These are phyloP conservation scores for Bipolaris gigantea DNA, from an alignment of 2,329 filamentous ascomycete genomes.

Conservation along the genomic window DNA sequence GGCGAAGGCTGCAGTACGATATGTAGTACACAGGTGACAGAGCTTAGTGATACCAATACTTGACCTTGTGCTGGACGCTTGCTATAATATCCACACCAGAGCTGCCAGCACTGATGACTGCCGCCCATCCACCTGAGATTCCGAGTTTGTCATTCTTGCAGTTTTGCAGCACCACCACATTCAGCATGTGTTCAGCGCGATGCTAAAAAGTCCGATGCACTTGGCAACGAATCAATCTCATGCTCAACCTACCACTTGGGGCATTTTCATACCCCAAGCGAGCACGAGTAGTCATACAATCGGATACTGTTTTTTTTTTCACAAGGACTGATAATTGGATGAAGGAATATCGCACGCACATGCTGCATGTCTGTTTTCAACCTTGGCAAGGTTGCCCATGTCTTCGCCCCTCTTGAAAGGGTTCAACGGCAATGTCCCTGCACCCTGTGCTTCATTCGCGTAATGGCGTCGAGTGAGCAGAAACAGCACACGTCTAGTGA, in stretches of 20 bases:
- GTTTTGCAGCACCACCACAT: slow-evolving; percentile 20
- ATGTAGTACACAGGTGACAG: slow-evolving; percentile 40
- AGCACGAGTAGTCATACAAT: slow-evolving; percentile 49
- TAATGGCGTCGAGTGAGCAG: slow-evolving; percentile 33
- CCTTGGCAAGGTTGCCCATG: slow-evolving; percentile 46
- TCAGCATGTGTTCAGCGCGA: slow-evolving; percentile 21
- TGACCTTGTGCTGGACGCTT: slow-evolving; percentile 44
- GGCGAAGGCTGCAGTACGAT: too few species aligned
- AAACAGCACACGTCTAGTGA: neutral
- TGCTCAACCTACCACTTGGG: slow-evolving; percentile 47
- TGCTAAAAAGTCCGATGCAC: slow-evolving; percentile 24
- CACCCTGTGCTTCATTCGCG: slow-evolving; percentile 48
- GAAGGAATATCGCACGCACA: slow-evolving; percentile 42
- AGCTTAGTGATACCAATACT: slow-evolving; percentile 48
- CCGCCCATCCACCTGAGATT: slow-evolving; percentile 44
- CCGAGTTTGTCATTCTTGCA: slow-evolving; percentile 21
- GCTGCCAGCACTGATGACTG: slow-evolving; percentile 49
- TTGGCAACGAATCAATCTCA: slow-evolving; percentile 40
- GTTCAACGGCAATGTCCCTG: slow-evolving; percentile 48
- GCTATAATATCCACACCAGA: slow-evolving; percentile 50
- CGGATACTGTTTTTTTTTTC: slow-evolving; percentile 55
- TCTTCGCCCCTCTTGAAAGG: slow-evolving; percentile 50
- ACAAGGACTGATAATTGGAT: slow-evolving; percentile 50
- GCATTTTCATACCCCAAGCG: slow-evolving; percentile 54
- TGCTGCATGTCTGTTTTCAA: slow-evolving; percentile 47